Base-by-base conservation (phyloP, 2,329 filamentous ascomycete genomes). In the Pseudofabraea citricarpa region DNA sequence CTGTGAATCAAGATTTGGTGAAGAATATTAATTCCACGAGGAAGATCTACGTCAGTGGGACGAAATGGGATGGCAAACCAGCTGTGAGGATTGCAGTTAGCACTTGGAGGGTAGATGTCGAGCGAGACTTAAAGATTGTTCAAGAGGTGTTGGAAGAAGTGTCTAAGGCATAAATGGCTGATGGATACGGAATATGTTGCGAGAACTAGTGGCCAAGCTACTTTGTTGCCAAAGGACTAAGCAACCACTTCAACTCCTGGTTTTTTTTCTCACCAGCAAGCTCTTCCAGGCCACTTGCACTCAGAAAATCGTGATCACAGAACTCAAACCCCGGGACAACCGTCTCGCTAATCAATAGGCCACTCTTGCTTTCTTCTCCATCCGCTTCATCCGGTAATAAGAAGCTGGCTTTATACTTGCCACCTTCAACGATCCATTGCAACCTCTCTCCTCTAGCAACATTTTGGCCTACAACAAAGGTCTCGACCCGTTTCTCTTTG, bases 31-130 rank as follows among this genome's bases (percentile, higher is more conserved):
- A 95, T 58, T 73, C 65, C 4, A 83, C 78, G 1, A 75, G 81
- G 31, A 79, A 78, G 57, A 84, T 95, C 56, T 95, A 90, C 58
- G 85, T 95, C 5, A 90, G 86, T 47, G 87, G 87, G 0, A 95
- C 88, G 10, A 73, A 66, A 36, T 96, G 90, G 89, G 71, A 80
- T 32, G 86, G 85, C 0, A 67, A 71, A 44, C 77, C 82, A 44
- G 90, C 90, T 7, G 85, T 83, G 48, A 75, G 91, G n/a, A 79
- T 95, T 54, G 90, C 91, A 0, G 80, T 95, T 32, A 85, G 86
- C 29, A 96, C 87, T 57, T 95, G 90, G 88, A 79, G 78, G 62
- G 83, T 87, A 2, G 74, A 90, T 56, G 72, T 82, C 0, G 72
- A 81, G 37, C 72, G 74, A 47, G 90, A 95, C 59, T 66, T 83